phyloP scores from a whole-genome alignment of 2,329 filamentous ascomycete species.

The Pseudopyricularia javanii region DNA sequence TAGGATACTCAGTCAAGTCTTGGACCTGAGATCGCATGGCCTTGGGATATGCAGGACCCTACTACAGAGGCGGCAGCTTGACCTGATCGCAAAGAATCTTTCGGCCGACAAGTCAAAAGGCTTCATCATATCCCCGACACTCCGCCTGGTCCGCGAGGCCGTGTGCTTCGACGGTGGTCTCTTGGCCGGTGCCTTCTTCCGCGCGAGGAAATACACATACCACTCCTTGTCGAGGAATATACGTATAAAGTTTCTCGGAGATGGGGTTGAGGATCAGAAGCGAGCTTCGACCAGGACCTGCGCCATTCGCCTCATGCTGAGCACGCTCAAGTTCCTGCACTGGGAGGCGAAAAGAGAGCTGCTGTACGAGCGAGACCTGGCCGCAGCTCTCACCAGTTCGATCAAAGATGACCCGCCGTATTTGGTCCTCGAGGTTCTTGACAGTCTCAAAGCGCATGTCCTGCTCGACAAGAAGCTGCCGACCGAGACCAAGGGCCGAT shows the following conservation, averaged over 20 bases:
- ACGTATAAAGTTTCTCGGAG: constrained; percentile 49
- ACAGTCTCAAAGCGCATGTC: constrained; percentile 56
- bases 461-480: constrained; percentile 64
- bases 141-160: constrained; percentile 79
- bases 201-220: constrained; percentile 65
- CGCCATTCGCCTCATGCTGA: constrained; percentile 68
- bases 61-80: constrained; percentile 68
- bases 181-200: constrained; percentile 65
- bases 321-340: constrained; percentile 67
- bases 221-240: constrained; percentile 73
- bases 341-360: constrained; percentile 70
- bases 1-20: constrained; percentile 59
- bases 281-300: constrained; percentile 74
- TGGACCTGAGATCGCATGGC: constrained; percentile 66
- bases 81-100: constrained; percentile 67
- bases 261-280: constrained; percentile 48
- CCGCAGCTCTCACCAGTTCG: constrained; percentile 60
- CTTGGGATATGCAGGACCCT: constrained; percentile 70
- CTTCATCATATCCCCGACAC: constrained; percentile 75
- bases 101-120: constrained; percentile 73
- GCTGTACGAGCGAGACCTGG: constrained; percentile 62
- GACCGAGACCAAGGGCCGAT: constrained; percentile 59
- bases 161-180: constrained; percentile 75
- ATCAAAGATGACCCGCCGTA: constrained; percentile 67
- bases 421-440: constrained; percentile 63